Evolutionary conservation across 208 protist species (phyloP).

Genomic region (Leishmania braziliensis): DNA sequence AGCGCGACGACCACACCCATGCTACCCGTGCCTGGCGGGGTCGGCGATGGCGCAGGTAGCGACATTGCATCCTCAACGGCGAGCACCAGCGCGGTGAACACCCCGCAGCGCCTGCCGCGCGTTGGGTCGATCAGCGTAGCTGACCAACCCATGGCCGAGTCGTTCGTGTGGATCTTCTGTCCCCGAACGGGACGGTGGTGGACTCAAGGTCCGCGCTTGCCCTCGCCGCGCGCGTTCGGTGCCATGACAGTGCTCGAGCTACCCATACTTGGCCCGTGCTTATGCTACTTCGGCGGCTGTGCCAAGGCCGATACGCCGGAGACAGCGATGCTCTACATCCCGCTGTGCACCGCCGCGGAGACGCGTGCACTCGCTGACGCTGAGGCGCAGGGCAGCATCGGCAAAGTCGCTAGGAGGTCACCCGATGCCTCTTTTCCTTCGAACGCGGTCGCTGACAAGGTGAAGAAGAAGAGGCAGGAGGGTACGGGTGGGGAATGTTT

Average conservation of each 20-base stretch:
- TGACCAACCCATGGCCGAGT: slow-evolving; percentile 30
- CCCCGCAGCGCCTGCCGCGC: slow-evolving; percentile 21
- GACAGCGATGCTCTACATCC: slow-evolving; percentile 59
- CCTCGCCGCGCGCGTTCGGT: slow-evolving; percentile 49
- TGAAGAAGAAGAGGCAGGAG: background rate
- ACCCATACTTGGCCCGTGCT: slow-evolving; percentile 34
- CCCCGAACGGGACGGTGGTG: slow-evolving; percentile 39
- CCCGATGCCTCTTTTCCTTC: background rate
- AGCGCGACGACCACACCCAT: slow-evolving; percentile 38
- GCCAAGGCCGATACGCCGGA: slow-evolving; percentile 40
- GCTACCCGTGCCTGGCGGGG: slow-evolving; percentile 9
- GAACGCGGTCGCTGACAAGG: background rate
- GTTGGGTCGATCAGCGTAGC: slow-evolving; percentile 24
- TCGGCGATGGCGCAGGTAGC: background rate
- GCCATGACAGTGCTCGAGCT: slow-evolving; percentile 36
- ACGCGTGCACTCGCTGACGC: background rate
- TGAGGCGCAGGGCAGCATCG: background rate
- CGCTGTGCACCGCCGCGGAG: slow-evolving; percentile 18
- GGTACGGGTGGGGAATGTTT: background rate
- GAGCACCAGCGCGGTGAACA: slow-evolving; percentile 19
- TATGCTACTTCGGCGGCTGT: slow-evolving; percentile 62
- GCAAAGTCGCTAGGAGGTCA: background rate
- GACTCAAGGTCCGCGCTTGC: slow-evolving; percentile 30
- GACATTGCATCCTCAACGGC: slow-evolving; percentile 6
- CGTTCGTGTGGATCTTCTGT: slow-evolving; percentile 52